A percentile compares a stretch with the other conserved stretches of the same genome.
Evolutionary conservation across 768 basidiomycete genomes (phyloP).

Genomic region (Hebeloma cylindrosporum): DNA sequence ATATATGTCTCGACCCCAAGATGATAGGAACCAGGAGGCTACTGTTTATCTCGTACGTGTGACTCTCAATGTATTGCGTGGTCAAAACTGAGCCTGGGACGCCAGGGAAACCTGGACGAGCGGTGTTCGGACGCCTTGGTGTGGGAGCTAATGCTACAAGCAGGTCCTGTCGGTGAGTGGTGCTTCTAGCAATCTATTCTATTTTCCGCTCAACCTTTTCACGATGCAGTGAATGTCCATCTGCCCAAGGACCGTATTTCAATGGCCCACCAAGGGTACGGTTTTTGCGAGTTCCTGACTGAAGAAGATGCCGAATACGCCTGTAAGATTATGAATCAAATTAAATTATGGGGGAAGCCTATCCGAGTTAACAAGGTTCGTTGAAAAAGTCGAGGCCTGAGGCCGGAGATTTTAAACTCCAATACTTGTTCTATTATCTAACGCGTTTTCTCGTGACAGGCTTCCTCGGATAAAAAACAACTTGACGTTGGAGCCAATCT

Average conservation of each 20-base stretch:
- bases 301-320: slow-evolving; percentile 99
- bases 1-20: slow-evolving; percentile 69
- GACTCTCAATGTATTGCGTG: not conserved
- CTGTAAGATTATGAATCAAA: slow-evolving; percentile 99
- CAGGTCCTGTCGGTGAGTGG: slow-evolving; percentile 92
- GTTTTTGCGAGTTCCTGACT: slow-evolving; percentile 98
- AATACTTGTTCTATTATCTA: slow-evolving; percentile 8
- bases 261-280: slow-evolving; percentile 98
- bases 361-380: slow-evolving; percentile 97
- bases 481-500: slow-evolving; percentile 97
- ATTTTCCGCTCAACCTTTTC: not conserved
- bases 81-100: slow-evolving; percentile 8
- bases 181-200: not conserved
- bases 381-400: slow-evolving; percentile 16
- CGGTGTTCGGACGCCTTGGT: slow-evolving; percentile 90
- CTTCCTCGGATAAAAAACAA: slow-evolving; percentile 97
- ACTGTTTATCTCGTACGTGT: slow-evolving; percentile 78
- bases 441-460: slow-evolving; percentile 46
- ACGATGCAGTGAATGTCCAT: slow-evolving; percentile 91
- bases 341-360: slow-evolving; percentile 98
- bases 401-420: not conserved
- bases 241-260: slow-evolving; percentile 98
- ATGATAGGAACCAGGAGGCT: slow-evolving; percentile 90
- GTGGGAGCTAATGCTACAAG: slow-evolving; percentile 99
- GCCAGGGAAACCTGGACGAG: slow-evolving; percentile 95